Base-by-base conservation (phyloP, 495 filamentous ascomycete species). In the Lophium mytilinum region DNA sequence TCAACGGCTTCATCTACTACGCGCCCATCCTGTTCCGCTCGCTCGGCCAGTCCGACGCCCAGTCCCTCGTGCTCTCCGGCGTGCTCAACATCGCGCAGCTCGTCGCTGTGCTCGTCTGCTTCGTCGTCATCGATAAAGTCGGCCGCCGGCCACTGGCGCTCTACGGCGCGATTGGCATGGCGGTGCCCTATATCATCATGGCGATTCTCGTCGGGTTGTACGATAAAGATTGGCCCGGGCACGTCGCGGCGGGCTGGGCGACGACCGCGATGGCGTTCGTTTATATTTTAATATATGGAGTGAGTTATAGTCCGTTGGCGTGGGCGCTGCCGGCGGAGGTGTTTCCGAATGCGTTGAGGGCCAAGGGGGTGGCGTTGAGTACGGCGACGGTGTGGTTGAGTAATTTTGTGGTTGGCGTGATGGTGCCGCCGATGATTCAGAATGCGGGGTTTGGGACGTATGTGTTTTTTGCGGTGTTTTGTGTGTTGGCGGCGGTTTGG, bases 391-490 rank as follows among this genome's bases (percentile, higher is more conserved):
- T 78, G 52, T 82, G 79, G 78, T 55, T 80, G 0, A 80, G 78
- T 59, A 81, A 81, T 61, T 81, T 81, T 58, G 77, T 82, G 40
- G 78, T 80, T 72, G 74, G 75, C 15, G 66, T 80, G 1, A 76
- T 79, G 57, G 80, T 78, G 1, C 78, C 78, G 1, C 79, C 77
- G 3, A 65, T 83, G 0, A 73, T 83, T 18, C 68, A 80, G 55
- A 73, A 76, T 52, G 80, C 77, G 0, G 76, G 77, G 2, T 82
- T 76, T 66, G 80, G 80, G 3, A 72, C 78, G 1, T 81, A 80
- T 52, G 64, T 75, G 6, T 82, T 82, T 65, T 82, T 82, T 61
- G 79, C 77, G 8, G 71, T 77, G 14, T 83, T 82, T 69, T 83
- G 81, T 66, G 46, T 80, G 11, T 69, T 82, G 4, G 71, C 77